Evolutionary conservation across 371 early-diverging fungal genomes (phyloP).

Genomic region (Mucor velutinosus): DNA sequence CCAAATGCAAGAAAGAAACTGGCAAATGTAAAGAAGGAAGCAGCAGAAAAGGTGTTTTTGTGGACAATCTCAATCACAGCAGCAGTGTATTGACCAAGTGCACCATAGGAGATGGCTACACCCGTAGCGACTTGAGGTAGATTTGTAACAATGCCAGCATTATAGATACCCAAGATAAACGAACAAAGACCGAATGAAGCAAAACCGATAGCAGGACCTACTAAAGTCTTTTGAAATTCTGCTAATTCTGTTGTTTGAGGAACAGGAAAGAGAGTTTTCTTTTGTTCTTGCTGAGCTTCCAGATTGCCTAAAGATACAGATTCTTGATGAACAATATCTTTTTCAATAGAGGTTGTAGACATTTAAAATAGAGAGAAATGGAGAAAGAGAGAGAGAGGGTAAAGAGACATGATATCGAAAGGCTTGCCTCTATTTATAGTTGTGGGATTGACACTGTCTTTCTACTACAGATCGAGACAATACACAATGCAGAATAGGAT

Average conservation of each 20-base stretch:
- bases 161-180: slow-evolving; percentile 32
- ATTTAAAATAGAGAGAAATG: neutral
- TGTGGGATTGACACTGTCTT: neutral
- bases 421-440: neutral
- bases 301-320: neutral
- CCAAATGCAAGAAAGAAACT: slow-evolving; percentile 43
- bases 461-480: neutral
- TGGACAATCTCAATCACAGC: slow-evolving; percentile 26
- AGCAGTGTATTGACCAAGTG: slow-evolving; percentile 31
- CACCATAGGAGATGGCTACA: slow-evolving; percentile 28
- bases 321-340: slow-evolving; percentile 14
- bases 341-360: slow-evolving; percentile 6
- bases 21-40: slow-evolving; percentile 28
- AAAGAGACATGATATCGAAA: neutral
- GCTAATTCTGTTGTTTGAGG: slow-evolving; percentile 12
- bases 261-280: neutral
- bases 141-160: slow-evolving; percentile 26
- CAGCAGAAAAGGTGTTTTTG: slow-evolving; percentile 31
- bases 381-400: neutral
- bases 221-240: slow-evolving; percentile 19
- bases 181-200: slow-evolving; percentile 33
- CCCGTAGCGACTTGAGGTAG: slow-evolving; percentile 35
- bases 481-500: neutral
- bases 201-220: slow-evolving; percentile 32
- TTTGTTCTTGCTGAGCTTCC: neutral